Evolutionary conservation across 306 rosid species (phyloP), one percentile per base, ranked within the genome.

Genomic region (Prunus davidiana): DNA sequence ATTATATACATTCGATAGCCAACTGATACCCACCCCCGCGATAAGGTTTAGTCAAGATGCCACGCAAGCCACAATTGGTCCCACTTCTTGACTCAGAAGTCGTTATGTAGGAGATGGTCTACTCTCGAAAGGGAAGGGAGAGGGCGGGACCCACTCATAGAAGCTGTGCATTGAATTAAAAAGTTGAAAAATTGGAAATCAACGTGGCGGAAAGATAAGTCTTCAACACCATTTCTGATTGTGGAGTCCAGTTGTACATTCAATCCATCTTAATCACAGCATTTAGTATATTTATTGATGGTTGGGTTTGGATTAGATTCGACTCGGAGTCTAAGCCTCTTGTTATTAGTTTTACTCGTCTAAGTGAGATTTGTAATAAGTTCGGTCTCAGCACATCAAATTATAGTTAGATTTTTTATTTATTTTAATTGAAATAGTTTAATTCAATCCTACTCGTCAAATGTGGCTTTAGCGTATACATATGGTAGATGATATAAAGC

Each of bases 171-270:
- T 73, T 74, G 78, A 52, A 50, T 34, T 32, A 25, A 25, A 11
- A 51, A 60, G 30, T 25, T 12, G 74, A 11, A 64, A 34, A 22
- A 47, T 49, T 30, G 18, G 68, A 79, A 52, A 25, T 28, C 64
- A 75, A 51, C 64, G 67, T 80, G 80, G 78, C 84, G 52, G 20
- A 30, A 51, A 19, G 74, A 73, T 15, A 67, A 56, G 75, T 56
- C 74, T 72, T n/a, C 46, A 11, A 5, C n/a, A 18, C 46, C 3
- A 27, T 16, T 30, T 15, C 73, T 73, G 82, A 65, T 66, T 56
- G 86, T 84, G 87, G 88, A 79, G 12, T 84, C 86, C 88, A 84
- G 88, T 71, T 84, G 79, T 79, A 32, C 64, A 64, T 28, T 24
- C 66, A 60, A 41, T 25, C 34, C 5, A 3, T 7, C 10, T 30